Percentiles rank a stretch among this genome's conserved stretches.
Evolutionary conservation across 805 yeast species (phyloP).

Genomic region (Saturnispora saitoi): DNA sequence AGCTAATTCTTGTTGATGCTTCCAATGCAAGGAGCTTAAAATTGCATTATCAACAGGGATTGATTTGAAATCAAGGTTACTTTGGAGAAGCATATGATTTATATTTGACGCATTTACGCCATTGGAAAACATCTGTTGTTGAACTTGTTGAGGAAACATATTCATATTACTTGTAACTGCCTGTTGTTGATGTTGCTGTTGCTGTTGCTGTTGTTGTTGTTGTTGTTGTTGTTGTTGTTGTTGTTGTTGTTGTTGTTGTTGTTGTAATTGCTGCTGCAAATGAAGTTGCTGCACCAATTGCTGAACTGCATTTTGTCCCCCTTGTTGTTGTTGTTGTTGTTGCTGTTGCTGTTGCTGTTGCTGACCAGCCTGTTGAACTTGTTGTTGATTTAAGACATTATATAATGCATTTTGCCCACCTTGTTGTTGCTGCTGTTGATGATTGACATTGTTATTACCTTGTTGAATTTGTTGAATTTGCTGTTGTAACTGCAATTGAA

Average conservation of each 20-base stretch:
- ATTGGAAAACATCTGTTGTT: slow-evolving; percentile 19
- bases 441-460: not conserved
- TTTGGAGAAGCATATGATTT: slow-evolving; percentile 16
- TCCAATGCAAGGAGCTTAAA: slow-evolving; percentile 51
- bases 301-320: slow-evolving; percentile 23
- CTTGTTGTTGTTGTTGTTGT: slow-evolving; percentile 18
- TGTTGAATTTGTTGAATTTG: slow-evolving; percentile 9
- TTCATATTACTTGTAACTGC: slow-evolving; percentile 10
- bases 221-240: slow-evolving; percentile 21
- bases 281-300: slow-evolving; percentile 21
- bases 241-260: slow-evolving; percentile 20
- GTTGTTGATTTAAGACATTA: slow-evolving; percentile 7
- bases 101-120: slow-evolving; percentile 21
- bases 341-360: slow-evolving; percentile 8
- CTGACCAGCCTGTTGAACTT: not conserved
- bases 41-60: slow-evolving; percentile 29
- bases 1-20: slow-evolving; percentile 67
- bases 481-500: slow-evolving; percentile 9
- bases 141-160: slow-evolving; percentile 4
- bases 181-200: slow-evolving; percentile 19
- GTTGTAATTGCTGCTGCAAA: slow-evolving; percentile 23
- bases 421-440: slow-evolving; percentile 1
- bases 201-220: slow-evolving; percentile 23
- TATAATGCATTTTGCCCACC: not conserved
- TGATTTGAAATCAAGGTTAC: slow-evolving; percentile 11